Evolutionary conservation across 306 rosid genomes (phyloP), one percentile per base, ranked within the genome.

Genomic region (Quercus cerris): DNA sequence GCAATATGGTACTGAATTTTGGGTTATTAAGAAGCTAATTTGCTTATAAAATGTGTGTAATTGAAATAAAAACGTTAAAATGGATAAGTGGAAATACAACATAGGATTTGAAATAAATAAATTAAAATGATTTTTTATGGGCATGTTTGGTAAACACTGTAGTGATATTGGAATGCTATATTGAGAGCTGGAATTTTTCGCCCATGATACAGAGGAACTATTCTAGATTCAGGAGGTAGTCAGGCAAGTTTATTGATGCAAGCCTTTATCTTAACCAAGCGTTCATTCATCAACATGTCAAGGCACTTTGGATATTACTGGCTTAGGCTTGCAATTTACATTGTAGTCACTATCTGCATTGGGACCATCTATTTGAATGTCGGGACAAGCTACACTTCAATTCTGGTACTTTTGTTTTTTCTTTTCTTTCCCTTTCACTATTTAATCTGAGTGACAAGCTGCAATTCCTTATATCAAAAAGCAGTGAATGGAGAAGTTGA

Each of bases 291-390:
- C 74, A 95, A 95, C 96, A 95, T 95, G 99, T 91, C 99, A 23
- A 93, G 99, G 88, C 98, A 95, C 75, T 95, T 91, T 23, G 99
- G 99, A 2, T 95, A 95, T 81, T 95, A 95, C 72, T 95, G 97
- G 99, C 99, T 95, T 74, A 87, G 99, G 88, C 99, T 95, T 51
- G 92, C 91, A 31, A 95, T 95, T 81, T 95, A 95, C 84, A 80
- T 95, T 75, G 92, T 95, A 0, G 99, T 93, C 81, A 93, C 97
- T 41, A 4, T 93, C 51, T 95, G 99, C 85, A 93, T 95, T 27
- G 98, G 98, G 77, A 85, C 96, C 73, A 95, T 95, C 88, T 91
- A 95, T 57, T 75, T 90, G 81, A 87, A 95, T 49, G 89, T 95
- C 3, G 99, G 99, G 28, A 95, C 99, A 0, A 83, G 96, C 76